Conservation (phyloP, 805 yeast genomes). For the Starmerella vitae region DNA sequence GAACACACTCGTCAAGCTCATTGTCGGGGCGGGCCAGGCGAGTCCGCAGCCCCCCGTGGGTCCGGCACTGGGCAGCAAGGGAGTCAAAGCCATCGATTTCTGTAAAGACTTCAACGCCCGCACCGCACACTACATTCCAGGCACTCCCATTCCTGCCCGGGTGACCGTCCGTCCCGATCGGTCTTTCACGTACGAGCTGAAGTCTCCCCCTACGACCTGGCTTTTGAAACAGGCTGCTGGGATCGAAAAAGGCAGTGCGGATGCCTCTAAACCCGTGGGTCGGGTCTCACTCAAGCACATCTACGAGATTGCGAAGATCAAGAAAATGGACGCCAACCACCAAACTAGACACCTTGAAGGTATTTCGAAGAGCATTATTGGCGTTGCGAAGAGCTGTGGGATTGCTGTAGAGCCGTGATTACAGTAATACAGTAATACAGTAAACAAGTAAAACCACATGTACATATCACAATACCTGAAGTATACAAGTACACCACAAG, state of each 20-base stretch:
- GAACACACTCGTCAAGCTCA: constrained; percentile 53
- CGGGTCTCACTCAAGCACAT: constrained; percentile 68
- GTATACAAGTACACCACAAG: too few relatives aligned
- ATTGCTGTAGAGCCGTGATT: constrained; percentile 58
- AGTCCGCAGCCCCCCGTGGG: constrained; percentile 99
- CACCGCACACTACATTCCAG: constrained; percentile 75
- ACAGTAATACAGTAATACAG: too few relatives aligned
- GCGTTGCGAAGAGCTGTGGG: constrained; percentile 85
- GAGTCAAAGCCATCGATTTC: constrained; percentile 96
- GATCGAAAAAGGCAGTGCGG: constrained; percentile 63
- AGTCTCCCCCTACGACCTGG: constrained; percentile 86
- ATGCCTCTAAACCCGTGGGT: constrained; percentile 41
- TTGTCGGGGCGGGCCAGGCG: constrained; percentile 95
- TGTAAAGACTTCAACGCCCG: constrained; percentile 97
- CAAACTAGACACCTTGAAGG: constrained; percentile 54
- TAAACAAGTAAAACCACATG: too few relatives aligned
- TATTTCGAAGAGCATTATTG: constrained; percentile 67
- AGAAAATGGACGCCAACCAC: constrained; percentile 72
- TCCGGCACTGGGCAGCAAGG: constrained; percentile 96
- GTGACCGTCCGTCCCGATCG: constrained; percentile 87
- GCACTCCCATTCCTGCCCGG: constrained; percentile 77
- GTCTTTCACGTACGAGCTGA: constrained; percentile 70
- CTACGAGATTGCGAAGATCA: constrained; percentile 88
- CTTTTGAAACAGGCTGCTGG: constrained; percentile 71
- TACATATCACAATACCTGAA: too few relatives aligned